Evolutionary conservation across 2,329 filamentous ascomycete species (phyloP), one percentile per base, ranked within the genome.

Genomic region (Calonectria ilicicola): DNA sequence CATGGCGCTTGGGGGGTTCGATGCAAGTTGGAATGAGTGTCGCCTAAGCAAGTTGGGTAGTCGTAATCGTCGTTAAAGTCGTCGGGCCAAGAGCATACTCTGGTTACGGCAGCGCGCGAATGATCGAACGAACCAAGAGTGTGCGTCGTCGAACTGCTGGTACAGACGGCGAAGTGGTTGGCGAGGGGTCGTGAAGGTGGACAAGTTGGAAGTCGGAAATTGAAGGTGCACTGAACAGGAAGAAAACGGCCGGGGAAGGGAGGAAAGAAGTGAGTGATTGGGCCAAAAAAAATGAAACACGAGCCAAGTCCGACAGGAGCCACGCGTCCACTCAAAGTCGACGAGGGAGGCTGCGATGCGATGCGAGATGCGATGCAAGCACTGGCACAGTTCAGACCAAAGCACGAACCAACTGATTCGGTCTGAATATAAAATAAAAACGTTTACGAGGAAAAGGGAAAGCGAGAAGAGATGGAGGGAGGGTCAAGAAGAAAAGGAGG

Each of bases 1-100:
- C 84, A 85, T 85, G 66, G 63, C 72, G 72, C 21, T 58, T 38
- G 32, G 17, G 23, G 32, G 53, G 35, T 58, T 32, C 12, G 8
- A 12, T 21, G 19, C n/a, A 17, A 26, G 32, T 15, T 2, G 32
- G 21, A 9, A 40, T 21, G 32, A 17, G 14, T 19, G 9, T 58
- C 32, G 32, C 53, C 32, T 53, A 23, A 47, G 44, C 56, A 35
- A 35, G 44, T 27, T 64, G 21, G 70, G 38, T 65, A 35, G 21
- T 66, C 58, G 35, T 67, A 44, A 44, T 56, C 23, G 44, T 65
- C 58, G 72, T 66, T 65, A 65, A 72, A 51, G 44, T 62, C 32
- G 69, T 73, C 72, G 49, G 35, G 29, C 62, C 67, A 68, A 35
- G 60, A 67, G 53, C 70, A 72, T 72, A 21, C 46, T 70, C 58